Percentiles rank a stretch among this genome's conserved stretches.
These are phyloP conservation scores for Scleroderma citrinum DNA, from an alignment of 768 basidiomycete genomes.

Conservation along the genomic window DNA sequence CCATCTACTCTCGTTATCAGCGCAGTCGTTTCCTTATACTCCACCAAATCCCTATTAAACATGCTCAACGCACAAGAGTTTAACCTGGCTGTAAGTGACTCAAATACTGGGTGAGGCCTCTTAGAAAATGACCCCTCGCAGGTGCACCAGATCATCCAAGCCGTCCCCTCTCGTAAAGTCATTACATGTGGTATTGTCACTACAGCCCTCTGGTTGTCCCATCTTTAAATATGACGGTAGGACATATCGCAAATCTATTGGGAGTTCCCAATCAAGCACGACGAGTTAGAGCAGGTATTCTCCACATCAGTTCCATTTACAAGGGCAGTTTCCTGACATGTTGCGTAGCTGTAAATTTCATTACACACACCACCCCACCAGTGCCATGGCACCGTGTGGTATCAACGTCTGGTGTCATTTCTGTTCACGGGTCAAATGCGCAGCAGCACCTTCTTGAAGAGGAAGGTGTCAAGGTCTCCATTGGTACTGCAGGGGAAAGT, in stretches of 20 bases:
- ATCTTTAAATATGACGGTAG: neutral
- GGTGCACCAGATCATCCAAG: slow-evolving; percentile 64
- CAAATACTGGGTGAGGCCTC: no score
- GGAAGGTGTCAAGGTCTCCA: slow-evolving; percentile 68
- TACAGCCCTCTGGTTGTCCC: neutral
- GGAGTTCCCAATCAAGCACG: slow-evolving; percentile 70
- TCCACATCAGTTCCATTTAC: neutral
- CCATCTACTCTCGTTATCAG: no score
- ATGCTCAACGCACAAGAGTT: slow-evolving; percentile 6
- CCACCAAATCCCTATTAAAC: no score
- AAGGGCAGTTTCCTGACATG: neutral
- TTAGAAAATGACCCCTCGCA: slow-evolving; percentile 17
- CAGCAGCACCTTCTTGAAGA: slow-evolving; percentile 66
- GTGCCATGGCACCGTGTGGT: slow-evolving; percentile 79
- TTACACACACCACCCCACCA: slow-evolving; percentile 52
- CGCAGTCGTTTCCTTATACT: no score
- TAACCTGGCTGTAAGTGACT: slow-evolving; percentile 10
- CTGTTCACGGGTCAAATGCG: slow-evolving; percentile 39
- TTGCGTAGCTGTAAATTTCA: slow-evolving; percentile 61
- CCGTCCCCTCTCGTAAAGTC: slow-evolving; percentile 56
- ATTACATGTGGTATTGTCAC: slow-evolving; percentile 55
- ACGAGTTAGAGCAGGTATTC: slow-evolving; percentile 77
- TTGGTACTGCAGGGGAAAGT: slow-evolving; percentile 44
- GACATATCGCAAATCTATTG: slow-evolving; percentile 69
- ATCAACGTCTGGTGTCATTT: slow-evolving; percentile 58